These are phyloP conservation scores for Carallia brachiata DNA, from an alignment of 345 rosid genomes.

Conservation along the genomic window DNA sequence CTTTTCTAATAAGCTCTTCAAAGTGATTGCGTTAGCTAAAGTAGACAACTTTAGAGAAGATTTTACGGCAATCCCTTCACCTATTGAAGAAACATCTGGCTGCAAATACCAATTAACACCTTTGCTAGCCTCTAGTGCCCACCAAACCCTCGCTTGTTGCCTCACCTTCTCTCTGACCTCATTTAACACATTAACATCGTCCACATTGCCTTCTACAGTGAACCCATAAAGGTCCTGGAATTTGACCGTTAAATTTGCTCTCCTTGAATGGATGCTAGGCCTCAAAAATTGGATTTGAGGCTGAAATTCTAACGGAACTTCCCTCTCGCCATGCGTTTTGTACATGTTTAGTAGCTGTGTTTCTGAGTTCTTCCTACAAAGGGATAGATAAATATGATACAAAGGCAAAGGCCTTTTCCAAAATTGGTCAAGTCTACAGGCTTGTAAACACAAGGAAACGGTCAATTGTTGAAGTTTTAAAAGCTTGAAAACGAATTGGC, in stretches of 20 bases:
- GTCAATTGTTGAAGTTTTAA: slow-evolving; percentile 34
- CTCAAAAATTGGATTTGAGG: slow-evolving; percentile 77
- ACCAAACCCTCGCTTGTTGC: slow-evolving; percentile 95
- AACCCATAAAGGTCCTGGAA: slow-evolving; percentile 95
- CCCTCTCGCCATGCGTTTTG: slow-evolving; percentile 60
- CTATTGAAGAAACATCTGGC: slow-evolving; percentile 57
- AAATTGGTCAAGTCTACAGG: slow-evolving; percentile 34
- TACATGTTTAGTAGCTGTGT: slow-evolving; percentile 39
- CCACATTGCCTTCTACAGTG: slow-evolving; percentile 97
- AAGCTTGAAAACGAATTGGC: slow-evolving; percentile 21
- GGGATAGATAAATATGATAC: slow-evolving; percentile 1
- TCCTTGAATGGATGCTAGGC: slow-evolving; percentile 93
- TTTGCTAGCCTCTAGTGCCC: slow-evolving; percentile 97
- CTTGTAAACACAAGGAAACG: slow-evolving; percentile 38
- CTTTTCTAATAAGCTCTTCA: slow-evolving; percentile 93
- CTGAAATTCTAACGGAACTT: slow-evolving; percentile 64
- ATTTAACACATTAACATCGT: slow-evolving; percentile 87
- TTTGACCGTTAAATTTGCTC: slow-evolving; percentile 86
- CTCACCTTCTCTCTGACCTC: slow-evolving; percentile 98
- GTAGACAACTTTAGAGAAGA: slow-evolving; percentile 79
- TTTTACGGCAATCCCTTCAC: slow-evolving; percentile 76
- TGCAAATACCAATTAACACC: slow-evolving; percentile 99
- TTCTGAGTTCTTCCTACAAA: not conserved
- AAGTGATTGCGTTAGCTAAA: slow-evolving; percentile 75
- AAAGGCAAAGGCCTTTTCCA: slow-evolving; percentile 15